Percentiles rank a stretch among this genome's conserved stretches.
These are phyloP conservation scores for Tylopilus intermedius DNA, from an alignment of 768 basidiomycete genomes.

Conservation along the genomic window DNA sequence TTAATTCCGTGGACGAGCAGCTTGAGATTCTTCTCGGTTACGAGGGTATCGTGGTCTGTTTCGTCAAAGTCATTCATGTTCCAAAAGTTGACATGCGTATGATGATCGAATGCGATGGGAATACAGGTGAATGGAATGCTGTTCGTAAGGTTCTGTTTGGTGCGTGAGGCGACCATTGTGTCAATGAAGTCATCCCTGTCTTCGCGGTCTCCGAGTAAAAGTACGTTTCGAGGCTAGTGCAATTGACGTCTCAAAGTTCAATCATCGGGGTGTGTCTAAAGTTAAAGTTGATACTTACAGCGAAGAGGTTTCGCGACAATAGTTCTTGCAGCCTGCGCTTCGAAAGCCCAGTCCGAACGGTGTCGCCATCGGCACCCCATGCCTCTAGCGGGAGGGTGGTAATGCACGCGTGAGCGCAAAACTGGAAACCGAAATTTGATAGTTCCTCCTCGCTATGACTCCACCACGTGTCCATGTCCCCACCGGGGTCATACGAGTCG, in stretches of 20 bases:
- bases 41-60: conserved; percentile 4
- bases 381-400: conserved; percentile 16
- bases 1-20: conserved; percentile 13
- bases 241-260: not conserved
- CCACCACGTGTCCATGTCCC: conserved; percentile 37
- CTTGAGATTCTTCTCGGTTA: conserved; percentile 15
- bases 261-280: too few relatives aligned
- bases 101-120: conserved; percentile 1
- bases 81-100: conserved; percentile 19
- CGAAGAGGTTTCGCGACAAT: conserved; percentile 3
- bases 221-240: conserved; percentile 17
- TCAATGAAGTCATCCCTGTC: conserved; percentile 14
- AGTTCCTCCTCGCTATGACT: conserved; percentile 24
- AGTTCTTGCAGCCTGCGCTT: conserved; percentile 8
- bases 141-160: not conserved
- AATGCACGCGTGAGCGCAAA: conserved; percentile 36
- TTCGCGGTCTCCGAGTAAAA: conserved; percentile 15
- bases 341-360: conserved; percentile 9
- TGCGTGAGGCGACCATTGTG: not conserved
- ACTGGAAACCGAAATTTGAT: conserved; percentile 26
- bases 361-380: not conserved
- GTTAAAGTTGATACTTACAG: conserved; percentile 9
- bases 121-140: not conserved
- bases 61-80: conserved; percentile 13
- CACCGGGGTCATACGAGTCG: conserved; percentile 21